Base-by-base conservation (phyloP, 176 grass and related monocot species). In the Urochloa ruziziensis region DNA sequence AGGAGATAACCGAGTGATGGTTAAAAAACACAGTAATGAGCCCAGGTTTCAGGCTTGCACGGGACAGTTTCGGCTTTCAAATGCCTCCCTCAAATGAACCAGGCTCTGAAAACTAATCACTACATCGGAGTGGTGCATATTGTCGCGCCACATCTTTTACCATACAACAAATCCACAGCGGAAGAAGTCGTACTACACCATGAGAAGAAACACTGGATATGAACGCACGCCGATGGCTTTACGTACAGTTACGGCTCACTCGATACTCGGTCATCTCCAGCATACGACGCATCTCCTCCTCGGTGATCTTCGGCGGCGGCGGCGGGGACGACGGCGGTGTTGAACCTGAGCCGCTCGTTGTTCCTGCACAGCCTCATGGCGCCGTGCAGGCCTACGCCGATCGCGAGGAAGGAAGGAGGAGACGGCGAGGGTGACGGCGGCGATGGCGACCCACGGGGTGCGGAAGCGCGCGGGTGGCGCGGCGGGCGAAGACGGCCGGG, bases 351-450 rank as follows among this genome's bases (percentile, higher is more conserved):
- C 70, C 47, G 52, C 18, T 77, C 44, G 47, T 64, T 94, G 5
- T 74, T 65, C 78, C 79, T 84, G 54, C 85, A 94, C 63, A 83
- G 64, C 42, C 73, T 80, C 91, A 89, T 89, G 49, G 10, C 62
- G 37, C 61, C 60, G 39, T 85, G 77, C 70, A 44, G 35, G 1
- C 82, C 74, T 18, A 88, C 80, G 10, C 80, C 73, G 25, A 78
- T 10, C 74, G 27, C 73, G 24, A 92, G 83, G 68, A 92, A 83
- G 76, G 35, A 86, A 80, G 79, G 82, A 89, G 43, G 90, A 92
- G 39, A 80, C 53, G 11, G 48, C 61, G 3, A 89, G 44, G 15
- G 84, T 77, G 13, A 88, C 43, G 19, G 79, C 75, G 16, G 58
- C 62, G 52, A 92, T 86, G 74, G 83, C 86, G 3, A 89, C 67